Base-by-base conservation (phyloP, 2,329 filamentous ascomycete genomes). In the Diaporthe aspalathi region DNA sequence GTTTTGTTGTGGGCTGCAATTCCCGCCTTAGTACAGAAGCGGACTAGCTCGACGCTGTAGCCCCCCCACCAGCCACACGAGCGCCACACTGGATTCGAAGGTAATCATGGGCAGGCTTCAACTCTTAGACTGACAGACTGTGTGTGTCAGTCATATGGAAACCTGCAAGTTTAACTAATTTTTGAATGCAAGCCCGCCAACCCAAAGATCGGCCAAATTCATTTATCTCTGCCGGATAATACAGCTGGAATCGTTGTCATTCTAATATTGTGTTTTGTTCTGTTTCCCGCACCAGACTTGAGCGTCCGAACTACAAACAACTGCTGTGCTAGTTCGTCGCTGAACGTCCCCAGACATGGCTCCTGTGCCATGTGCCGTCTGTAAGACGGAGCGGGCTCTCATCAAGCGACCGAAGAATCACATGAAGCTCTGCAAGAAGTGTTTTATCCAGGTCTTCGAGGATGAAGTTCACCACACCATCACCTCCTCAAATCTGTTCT, bases 371-470 rank as follows among this genome's bases (percentile, higher is more conserved):
- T 99, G 96, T 80, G 90, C 90, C 66, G 85, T 91, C 74, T 99
- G 96, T 84, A 88, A 92, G 74, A 88, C 86, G 27, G 88, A 92
- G 73, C 90, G 95, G 72, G 95, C 96, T 6, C 88, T 97, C 24
- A 96, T 99, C 71, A 94, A 98, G 73, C 90, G 96, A 35, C 95
- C 96, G 1, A 98, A 98, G 81, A 97, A 98, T 78, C 91, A 97
- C 77, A 91, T 97, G 76, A 97, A 97, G 78, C 88, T 99, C 57
- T 99, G 96, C 87, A 94, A 93, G 77, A 82, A 86, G 5, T 99
- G 96, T 82, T 99, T 99, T 82, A 89, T 97, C 68, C 78, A 84
- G 14, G 88, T 96, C 56, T 99, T 99, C 79, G 96, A 99, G 81
- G 90, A 93, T 73, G 96, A 99, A 84, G 91, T 97, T 60, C 95